A percentile compares a stretch with the other conserved stretches of the same genome.
Conservation (phyloP, 148 eudicot species). For the Simmondsia chinensis region DNA sequence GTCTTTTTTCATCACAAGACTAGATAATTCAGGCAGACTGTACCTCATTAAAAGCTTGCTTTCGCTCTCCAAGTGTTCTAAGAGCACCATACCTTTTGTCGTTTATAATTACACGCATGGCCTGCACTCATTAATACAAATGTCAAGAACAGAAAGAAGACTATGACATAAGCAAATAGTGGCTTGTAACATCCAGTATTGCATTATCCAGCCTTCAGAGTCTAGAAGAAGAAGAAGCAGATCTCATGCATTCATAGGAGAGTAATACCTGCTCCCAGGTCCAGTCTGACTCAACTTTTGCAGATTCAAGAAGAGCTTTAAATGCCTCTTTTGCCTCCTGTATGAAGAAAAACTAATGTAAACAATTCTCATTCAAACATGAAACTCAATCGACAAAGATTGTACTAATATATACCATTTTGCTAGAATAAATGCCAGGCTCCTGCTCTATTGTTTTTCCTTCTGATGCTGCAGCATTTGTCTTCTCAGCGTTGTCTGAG, state of each 20-base stretch:
- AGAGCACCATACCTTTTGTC: constrained; percentile 90
- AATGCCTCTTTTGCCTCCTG: constrained; percentile 94
- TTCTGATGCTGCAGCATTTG: constrained; percentile 26
- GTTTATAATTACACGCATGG: constrained; percentile 81
- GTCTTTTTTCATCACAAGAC: too few species aligned
- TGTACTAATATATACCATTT: constrained; percentile 45
- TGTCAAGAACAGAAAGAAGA: constrained; percentile 7
- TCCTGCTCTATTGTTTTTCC: constrained; percentile 49
- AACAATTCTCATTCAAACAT: neutral
- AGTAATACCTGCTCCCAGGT: constrained; percentile 87
- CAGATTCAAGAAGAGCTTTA: constrained; percentile 72
- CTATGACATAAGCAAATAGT: too few species aligned
- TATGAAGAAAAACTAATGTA: constrained; percentile 4
- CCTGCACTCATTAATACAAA: constrained; percentile 27
- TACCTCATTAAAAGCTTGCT: constrained; percentile 92
- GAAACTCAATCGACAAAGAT: neutral
- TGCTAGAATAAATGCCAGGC: constrained; percentile 51
- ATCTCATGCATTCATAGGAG: neutral
- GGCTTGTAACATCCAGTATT: too few species aligned
- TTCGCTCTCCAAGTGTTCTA: constrained; percentile 78
- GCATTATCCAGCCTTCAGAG: neutral
- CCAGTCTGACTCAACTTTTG: constrained; percentile 83
- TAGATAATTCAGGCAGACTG: neutral
- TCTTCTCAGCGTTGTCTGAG: constrained; percentile 24
- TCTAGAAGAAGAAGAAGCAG: too few species aligned